phyloP scores from a whole-genome alignment of 371 early-diverging fungal genomes.

The Mortierella sp. region DNA sequence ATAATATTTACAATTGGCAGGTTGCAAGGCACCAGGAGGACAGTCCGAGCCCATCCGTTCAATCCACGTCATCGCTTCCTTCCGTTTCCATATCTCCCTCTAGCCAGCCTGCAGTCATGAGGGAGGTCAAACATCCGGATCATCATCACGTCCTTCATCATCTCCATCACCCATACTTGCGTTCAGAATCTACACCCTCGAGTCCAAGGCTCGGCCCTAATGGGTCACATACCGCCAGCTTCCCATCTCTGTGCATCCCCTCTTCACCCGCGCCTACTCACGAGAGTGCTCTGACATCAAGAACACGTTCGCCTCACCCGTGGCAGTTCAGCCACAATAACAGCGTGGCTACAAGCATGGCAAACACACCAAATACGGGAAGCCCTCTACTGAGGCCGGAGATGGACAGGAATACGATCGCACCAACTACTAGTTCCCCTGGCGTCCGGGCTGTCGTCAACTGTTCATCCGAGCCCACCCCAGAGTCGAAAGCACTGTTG shows the following conservation, averaged over 20 bases:
- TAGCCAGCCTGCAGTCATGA: constrained; percentile 21
- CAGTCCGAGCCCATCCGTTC: constrained; percentile 42
- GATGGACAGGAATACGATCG: constrained; percentile 12
- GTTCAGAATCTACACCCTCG: constrained; percentile 50
- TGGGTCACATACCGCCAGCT: constrained; percentile 17
- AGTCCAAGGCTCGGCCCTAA: constrained; percentile 42
- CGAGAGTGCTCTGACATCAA: constrained; percentile 33
- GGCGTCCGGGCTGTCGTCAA: constrained; percentile 26
- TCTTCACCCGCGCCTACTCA: constrained; percentile 49
- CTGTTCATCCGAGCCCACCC: constrained; percentile 46
- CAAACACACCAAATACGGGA: constrained; percentile 40
- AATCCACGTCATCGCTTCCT: constrained; percentile 17
- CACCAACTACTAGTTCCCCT: constrained; percentile 4
- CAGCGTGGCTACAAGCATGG: constrained; percentile 41
- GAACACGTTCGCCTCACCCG: constrained; percentile 40
- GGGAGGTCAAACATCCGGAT: constrained; percentile 54
- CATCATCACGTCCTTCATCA: constrained; percentile 55
- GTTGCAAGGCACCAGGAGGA: constrained; percentile 56
- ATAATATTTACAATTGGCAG: constrained; percentile 56
- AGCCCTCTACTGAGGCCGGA: constrained; percentile 44
- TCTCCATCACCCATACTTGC: constrained; percentile 49
- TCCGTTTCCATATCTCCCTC: constrained; percentile 40
- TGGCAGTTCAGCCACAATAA: constrained; percentile 42
- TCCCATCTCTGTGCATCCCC: constrained; percentile 51
- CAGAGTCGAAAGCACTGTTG: constrained; percentile 40